A percentile compares a stretch with the other conserved stretches of the same genome.
Conservation (phyloP, 1,139 yeast genomes). For the Pichia kudriavzevii region DNA sequence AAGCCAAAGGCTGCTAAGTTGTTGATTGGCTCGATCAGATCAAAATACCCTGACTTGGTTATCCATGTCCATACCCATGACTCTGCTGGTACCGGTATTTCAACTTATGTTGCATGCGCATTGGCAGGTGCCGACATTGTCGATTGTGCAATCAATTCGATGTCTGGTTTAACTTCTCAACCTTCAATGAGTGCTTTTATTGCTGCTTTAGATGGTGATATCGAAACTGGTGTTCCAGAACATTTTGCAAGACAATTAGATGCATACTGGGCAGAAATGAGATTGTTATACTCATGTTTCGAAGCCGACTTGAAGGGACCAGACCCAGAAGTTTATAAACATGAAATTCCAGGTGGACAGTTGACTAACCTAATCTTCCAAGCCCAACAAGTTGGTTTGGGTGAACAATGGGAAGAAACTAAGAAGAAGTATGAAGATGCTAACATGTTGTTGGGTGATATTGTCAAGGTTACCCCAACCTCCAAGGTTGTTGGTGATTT, state of each 20-base stretch:
- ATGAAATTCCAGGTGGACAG: conserved; percentile 99
- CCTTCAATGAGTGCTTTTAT: conserved; percentile 90
- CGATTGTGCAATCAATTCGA: conserved; percentile 93
- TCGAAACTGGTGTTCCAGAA: conserved; percentile 66
- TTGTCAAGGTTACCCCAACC: conserved; percentile 97
- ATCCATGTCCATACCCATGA: conserved; percentile 99
- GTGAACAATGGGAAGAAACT: conserved; percentile 93
- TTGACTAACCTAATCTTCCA: conserved; percentile 95
- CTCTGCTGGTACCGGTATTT: conserved; percentile 99
- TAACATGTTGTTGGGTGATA: conserved; percentile 82
- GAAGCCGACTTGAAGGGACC: conserved; percentile 99
- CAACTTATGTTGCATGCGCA: conserved; percentile 93
- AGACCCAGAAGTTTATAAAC: conserved; percentile 96
- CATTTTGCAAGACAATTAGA: conserved; percentile 74
- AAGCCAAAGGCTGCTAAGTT: conserved; percentile 89
- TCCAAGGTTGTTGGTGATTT: conserved; percentile 98
- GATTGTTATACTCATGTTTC: conserved; percentile 90
- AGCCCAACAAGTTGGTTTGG: conserved; percentile 97
- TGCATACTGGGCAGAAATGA: conserved; percentile 97
- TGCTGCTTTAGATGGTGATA: conserved; percentile 85
- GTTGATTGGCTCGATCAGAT: conserved; percentile 73
- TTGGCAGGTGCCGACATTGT: conserved; percentile 96
- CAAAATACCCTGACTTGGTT: conserved; percentile 85
- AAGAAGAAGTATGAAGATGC: conserved; percentile 91
- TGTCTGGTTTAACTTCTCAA: conserved; percentile 98